phyloP scores from a whole-genome alignment of 1,284 basidiomycete genomes.

The Trichosporon sp. region DNA sequence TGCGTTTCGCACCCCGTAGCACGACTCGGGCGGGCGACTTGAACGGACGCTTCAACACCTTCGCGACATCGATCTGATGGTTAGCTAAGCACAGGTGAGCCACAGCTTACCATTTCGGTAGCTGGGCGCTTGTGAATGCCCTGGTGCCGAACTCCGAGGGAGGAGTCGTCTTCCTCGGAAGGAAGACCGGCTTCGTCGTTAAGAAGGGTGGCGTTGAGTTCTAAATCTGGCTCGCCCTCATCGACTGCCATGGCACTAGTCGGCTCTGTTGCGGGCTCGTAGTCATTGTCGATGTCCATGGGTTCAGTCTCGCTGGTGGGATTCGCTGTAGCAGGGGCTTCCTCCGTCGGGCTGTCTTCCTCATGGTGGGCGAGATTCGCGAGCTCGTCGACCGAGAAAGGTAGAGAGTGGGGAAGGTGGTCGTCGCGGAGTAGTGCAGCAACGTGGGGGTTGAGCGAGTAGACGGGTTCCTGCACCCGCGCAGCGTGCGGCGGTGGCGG shows the following conservation, averaged over 20 bases:
- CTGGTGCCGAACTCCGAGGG: not conserved
- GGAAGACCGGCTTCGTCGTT: not conserved
- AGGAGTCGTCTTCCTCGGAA: not conserved
- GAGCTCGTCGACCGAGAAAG: not conserved
- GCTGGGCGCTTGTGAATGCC: not conserved
- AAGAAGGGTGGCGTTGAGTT: not conserved
- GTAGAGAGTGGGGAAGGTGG: not conserved
- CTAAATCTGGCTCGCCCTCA: not conserved
- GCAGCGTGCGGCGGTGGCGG: not conserved
- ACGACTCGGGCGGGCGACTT: constrained; percentile 21
- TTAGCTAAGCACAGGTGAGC: not conserved
- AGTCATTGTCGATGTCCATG: not conserved
- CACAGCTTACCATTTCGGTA: not conserved
- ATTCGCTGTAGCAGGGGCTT: too few species aligned
- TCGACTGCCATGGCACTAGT: not conserved
- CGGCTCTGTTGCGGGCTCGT: not conserved
- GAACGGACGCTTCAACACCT: constrained; percentile 42
- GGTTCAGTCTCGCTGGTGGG: not conserved
- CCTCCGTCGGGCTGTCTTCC: too few species aligned
- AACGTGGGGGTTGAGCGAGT: not conserved
- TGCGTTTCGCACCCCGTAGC: not conserved
- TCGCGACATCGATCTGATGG: constrained; percentile 16
- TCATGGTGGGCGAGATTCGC: too few species aligned
- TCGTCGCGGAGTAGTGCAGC: not conserved
- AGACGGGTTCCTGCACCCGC: not conserved